These are phyloP conservation scores for Pythium insidiosum DNA, from an alignment of 352 stramenopile species.

Conservation along the genomic window DNA sequence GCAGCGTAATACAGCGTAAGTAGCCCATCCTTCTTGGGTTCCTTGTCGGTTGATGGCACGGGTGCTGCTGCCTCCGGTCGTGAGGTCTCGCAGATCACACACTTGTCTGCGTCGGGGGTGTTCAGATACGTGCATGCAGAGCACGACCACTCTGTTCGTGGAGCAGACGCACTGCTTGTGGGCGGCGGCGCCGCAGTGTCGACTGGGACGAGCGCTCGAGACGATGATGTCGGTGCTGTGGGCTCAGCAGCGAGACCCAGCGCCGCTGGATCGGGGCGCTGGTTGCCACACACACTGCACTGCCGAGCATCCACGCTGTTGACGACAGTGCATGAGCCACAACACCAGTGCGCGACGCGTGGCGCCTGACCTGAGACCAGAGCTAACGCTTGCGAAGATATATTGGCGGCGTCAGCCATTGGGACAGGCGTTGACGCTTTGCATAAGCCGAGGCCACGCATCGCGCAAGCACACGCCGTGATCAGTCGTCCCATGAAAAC, in stretches of 20 bases:
- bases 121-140: slow-evolving; percentile 79
- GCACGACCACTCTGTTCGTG: slow-evolving; percentile 54
- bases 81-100: slow-evolving; percentile 60
- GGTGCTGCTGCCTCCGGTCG: slow-evolving; percentile 13
- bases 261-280: slow-evolving; percentile 11
- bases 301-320: slow-evolving; percentile 42
- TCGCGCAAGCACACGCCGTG: slow-evolving; percentile 62
- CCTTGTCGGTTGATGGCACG: too few relatives aligned
- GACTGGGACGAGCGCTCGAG: slow-evolving; percentile 35
- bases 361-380: too few relatives aligned
- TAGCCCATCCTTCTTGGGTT: slow-evolving; percentile 48
- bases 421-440: slow-evolving; percentile 32
- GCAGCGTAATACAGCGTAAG: slow-evolving; percentile 64
- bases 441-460: slow-evolving; percentile 43
- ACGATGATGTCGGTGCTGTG: slow-evolving; percentile 28
- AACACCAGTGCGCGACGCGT: slow-evolving; percentile 56
- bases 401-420: slow-evolving; percentile 26
- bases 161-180: not conserved
- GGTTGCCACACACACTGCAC: slow-evolving; percentile 64
- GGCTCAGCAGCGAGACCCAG: slow-evolving; percentile 11
- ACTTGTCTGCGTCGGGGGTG: slow-evolving; percentile 39
- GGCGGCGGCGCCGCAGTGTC: slow-evolving; percentile 14
- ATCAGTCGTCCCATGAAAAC: slow-evolving; percentile 62
- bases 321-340: slow-evolving; percentile 76
- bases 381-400: too few relatives aligned